These are phyloP conservation scores for Onygenales sp. DNA, from an alignment of 2,329 filamentous ascomycete genomes.

Conservation along the genomic window DNA sequence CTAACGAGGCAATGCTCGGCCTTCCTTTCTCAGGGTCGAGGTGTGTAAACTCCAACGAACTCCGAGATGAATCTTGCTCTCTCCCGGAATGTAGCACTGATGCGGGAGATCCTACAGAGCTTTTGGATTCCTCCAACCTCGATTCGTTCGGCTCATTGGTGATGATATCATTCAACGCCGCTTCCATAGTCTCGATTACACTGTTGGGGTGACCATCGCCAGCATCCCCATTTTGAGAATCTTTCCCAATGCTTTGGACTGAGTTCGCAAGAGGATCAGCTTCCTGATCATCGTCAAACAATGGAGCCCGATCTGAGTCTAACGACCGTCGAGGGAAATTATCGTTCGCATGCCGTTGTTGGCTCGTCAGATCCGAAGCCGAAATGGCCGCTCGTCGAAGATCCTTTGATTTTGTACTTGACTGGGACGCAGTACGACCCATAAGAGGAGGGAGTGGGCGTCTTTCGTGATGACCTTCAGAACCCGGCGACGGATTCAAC, in stretches of 20 bases:
- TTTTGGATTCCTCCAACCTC: constrained; percentile 27
- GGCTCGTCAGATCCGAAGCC: constrained; percentile 44
- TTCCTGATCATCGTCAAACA: constrained; percentile 75
- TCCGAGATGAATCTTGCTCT: constrained; percentile 53
- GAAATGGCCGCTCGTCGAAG: constrained; percentile 52
- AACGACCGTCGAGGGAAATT: constrained; percentile 55
- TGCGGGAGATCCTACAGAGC: constrained; percentile 25
- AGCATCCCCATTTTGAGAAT: constrained; percentile 45
- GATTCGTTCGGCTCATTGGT: constrained; percentile 69
- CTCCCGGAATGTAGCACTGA: constrained; percentile 44
- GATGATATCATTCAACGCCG: constrained; percentile 85
- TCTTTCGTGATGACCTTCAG: constrained; percentile 23
- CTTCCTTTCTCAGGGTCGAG: constrained; percentile 49
- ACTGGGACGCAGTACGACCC: constrained; percentile 39
- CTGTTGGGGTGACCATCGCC: constrained; percentile 55
- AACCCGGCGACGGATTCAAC: constrained; percentile 1
- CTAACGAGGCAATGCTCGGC: constrained; percentile 83
- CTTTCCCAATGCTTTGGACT: constrained; percentile 68
- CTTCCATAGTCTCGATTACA: constrained; percentile 87
- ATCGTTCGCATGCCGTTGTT: constrained; percentile 21
- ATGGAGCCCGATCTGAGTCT: constrained; percentile 51
- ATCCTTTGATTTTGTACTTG: constrained; percentile 39
- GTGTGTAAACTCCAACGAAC: constrained; percentile 50
- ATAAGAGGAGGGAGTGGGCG: constrained; percentile 35
- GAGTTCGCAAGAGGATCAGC: constrained; percentile 66